Evolutionary conservation across 225 moss, liverwort and hornwort genomes (phyloP).

Genomic region (Marchantia paleacea): DNA sequence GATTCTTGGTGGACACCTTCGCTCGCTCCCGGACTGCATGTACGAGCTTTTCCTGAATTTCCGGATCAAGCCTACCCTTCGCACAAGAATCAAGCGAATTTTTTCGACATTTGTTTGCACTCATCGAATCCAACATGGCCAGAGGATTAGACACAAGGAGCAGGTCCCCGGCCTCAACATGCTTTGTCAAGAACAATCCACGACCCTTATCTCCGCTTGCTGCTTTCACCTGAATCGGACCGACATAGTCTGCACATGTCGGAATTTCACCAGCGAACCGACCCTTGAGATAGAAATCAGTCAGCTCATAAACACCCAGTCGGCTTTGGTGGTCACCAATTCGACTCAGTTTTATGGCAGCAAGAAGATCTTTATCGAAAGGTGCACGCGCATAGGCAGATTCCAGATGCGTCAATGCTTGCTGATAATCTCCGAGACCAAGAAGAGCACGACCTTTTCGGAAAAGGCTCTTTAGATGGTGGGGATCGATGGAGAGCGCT

Average conservation of each 20-base stretch:
- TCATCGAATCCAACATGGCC: constrained; percentile 44
- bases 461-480: constrained; percentile 85
- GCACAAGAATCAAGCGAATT: background rate
- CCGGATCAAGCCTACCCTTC: constrained; percentile 27
- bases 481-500: constrained; percentile 62
- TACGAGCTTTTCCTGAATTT: constrained; percentile 27
- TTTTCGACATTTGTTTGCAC: constrained; percentile 23
- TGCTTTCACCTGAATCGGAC: constrained; percentile 57
- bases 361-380: constrained; percentile 66
- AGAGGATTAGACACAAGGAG: constrained; percentile 79
- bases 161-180: constrained; percentile 75
- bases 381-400: constrained; percentile 71
- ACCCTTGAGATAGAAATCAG: constrained; percentile 67
- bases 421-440: constrained; percentile 69
- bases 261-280: constrained; percentile 57
- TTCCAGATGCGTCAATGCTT: constrained; percentile 66
- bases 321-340: constrained; percentile 69
- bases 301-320: constrained; percentile 72
- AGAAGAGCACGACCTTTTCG: constrained; percentile 83
- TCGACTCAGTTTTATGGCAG: constrained; percentile 63
- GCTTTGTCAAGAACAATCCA: constrained; percentile 60
- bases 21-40: constrained; percentile 43
- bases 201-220: constrained; percentile 54
- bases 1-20: constrained; percentile 45
- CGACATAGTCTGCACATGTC: constrained; percentile 66